Evolutionary conservation across 768 basidiomycete species (phyloP), one percentile per base, ranked within the genome.

Genomic region (Amanita inopinata): DNA sequence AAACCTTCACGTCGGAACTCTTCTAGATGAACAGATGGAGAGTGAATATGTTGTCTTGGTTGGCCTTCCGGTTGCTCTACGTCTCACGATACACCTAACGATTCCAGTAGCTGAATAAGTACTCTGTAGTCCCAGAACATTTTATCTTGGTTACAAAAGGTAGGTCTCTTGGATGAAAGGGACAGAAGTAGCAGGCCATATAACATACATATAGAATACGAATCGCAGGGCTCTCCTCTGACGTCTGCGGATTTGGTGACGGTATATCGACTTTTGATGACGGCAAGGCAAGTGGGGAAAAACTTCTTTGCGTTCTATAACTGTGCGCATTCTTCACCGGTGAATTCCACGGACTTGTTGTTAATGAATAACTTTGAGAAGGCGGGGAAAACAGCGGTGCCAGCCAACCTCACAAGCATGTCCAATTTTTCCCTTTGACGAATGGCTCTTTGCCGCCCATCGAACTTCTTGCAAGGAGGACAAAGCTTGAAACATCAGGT

Each of bases 101-200:
- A 37, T 35, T 14, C 15, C 43, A 15, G 18, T 24, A 91, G 87
- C 62, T 91, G 54, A 92, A 91, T 62, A 91, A 89, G 62, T 94
- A 74, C 60, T 80, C 88, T 23, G 75, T 96, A 14, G 73, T 87
- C 6, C 83, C 82, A 0, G 69, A 79, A 33, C 93, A 97, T 56
- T 90, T 96, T 53, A 67, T 96, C n/a, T 61, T 96, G 40, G 76
- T 86, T 33, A 84, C 86, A 15, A 89, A 87, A 71, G 83, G 88
- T 86, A 36, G 27, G 30, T 22, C 11, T 11, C 20, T 32, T 10
- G 18, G 12, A 7, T 23, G 33, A 37, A 15, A 9, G n/a, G n/a
- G n/a, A 27, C 24, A 2, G 40, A 22, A 31, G 45, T 17, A 38
- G 27, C 23, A 28, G 24, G 27, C 33, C 15, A 23, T 37, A 22